Evolutionary conservation across 2,329 filamentous ascomycete genomes (phyloP), one percentile per base, ranked within the genome.

Genomic region (Nothomitra cinnamomea): DNA sequence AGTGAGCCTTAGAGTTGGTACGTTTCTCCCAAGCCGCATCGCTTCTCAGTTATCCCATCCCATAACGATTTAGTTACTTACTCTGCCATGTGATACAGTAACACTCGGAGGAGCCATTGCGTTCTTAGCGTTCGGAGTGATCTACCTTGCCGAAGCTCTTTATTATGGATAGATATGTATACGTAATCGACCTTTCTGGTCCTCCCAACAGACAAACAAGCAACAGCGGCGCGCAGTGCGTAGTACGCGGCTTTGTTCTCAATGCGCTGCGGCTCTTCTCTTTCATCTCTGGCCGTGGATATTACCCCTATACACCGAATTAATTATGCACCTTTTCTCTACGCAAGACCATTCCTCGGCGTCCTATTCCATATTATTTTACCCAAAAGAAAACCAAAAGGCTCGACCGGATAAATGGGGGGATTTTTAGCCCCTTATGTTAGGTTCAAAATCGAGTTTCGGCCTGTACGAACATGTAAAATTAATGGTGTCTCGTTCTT

Each of bases 1-100:
- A 65, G 92, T 98, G 59, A 96, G 90, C 72, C 80, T 98, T 71
- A 85, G 87, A 77, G 85, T 94, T 73, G 87, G 90, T 95, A 79
- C 76, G 87, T 83, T 10, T 12, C 24, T 53, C 5, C 12, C 6
- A 24, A n/a, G 47, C 17, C 25, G 1, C 36, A 53, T 48, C 52
- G 2, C 19, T n/a, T 19, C 19, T 17, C 41, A 19, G 17, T 7
- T 13, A 4, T 5, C 12, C n/a, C 28, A 10, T 48, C 3, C 12
- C 40, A 32, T 19, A 38, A 15, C 22, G 19, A 24, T n/a, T 2
- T 19, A 19, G 8, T 47, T 24, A 56, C 48, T 58, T 56, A 55
- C 59, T 36, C 55, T 51, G 54, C 57, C 55, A 51, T 21, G 42
- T 3, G 2, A 3, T 15, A 58, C 57, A 95, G 92, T 96, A 36